Evolutionary conservation across 257 asterid genomes (phyloP).

Genomic region (Eustoma russellianum): DNA sequence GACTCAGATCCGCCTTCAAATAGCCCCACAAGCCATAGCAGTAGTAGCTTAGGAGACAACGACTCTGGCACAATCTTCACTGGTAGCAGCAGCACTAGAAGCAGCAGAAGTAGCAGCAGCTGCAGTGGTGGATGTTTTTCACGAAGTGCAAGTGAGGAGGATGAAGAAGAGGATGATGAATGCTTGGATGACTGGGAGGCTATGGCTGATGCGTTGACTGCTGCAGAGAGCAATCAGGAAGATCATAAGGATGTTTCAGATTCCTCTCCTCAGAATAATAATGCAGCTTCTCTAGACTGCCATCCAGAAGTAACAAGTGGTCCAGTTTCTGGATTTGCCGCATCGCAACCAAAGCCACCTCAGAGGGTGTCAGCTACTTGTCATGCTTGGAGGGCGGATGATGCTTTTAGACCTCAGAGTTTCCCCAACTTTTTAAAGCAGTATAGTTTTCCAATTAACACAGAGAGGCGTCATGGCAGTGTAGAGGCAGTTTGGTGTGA

Average conservation of each 20-base stretch:
- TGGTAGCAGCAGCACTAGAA: conserved; percentile 48
- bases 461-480: conserved; percentile 38
- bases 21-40: conserved; percentile 64
- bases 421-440: conserved; percentile 72
- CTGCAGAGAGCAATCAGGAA: conserved; percentile 41
- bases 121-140: conserved; percentile 54
- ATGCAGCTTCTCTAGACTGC: conserved; percentile 12
- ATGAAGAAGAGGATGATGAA: conserved; percentile 52
- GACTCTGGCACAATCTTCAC: conserved; percentile 52
- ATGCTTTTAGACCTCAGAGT: conserved; percentile 75
- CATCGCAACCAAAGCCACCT: conserved; percentile 21
- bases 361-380: conserved; percentile 25
- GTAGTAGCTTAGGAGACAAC: conserved; percentile 48
- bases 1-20: conserved; percentile 52
- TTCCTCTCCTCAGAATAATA: conserved; percentile 20
- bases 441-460: conserved; percentile 46
- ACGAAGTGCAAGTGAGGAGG: conserved; percentile 52
- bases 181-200: conserved; percentile 98
- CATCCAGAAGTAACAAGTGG: conserved; percentile 11
- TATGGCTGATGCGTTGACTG: conserved; percentile 89
- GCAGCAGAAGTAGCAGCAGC: conserved; percentile 39
- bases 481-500: conserved; percentile 51
- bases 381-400: conserved; percentile 84
- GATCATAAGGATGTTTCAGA: conserved; percentile 19
- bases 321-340: conserved; percentile 12